Conservation (phyloP, 2,329 filamentous ascomycete species). For the Bipolaris sorokiniana region DNA sequence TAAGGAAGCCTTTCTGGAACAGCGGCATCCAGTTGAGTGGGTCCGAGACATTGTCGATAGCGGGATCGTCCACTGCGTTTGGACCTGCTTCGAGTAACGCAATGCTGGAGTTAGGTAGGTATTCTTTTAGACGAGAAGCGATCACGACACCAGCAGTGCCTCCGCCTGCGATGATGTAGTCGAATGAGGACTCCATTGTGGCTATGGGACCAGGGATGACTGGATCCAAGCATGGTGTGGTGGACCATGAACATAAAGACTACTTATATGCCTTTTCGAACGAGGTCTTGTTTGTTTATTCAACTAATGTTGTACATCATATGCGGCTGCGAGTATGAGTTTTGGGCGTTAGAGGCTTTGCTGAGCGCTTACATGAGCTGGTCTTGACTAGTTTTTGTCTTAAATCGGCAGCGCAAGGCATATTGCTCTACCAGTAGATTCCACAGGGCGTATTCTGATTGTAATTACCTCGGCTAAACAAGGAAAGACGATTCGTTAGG, state of each 20-base stretch:
- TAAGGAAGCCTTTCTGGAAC: constrained; percentile 14
- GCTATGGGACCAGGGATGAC: neutral
- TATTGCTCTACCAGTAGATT: too few relatives aligned
- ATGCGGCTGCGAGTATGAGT: neutral
- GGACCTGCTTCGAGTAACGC: constrained; percentile 26
- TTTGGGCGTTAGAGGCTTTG: neutral
- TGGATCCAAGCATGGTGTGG: neutral
- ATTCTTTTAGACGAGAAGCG: constrained; percentile 26
- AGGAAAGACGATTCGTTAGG: too few relatives aligned
- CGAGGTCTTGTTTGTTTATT: too few relatives aligned
- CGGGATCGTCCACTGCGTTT: constrained; percentile 12
- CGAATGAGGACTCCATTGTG: constrained; percentile 12
- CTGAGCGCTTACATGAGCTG: neutral
- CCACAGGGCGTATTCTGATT: too few relatives aligned
- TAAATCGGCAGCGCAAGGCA: too few relatives aligned
- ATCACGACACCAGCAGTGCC: constrained; percentile 33
- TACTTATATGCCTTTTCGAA: neutral
- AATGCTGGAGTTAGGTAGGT: constrained; percentile 10
- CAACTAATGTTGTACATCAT: neutral
- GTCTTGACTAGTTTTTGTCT: neutral
- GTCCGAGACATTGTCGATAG: constrained; percentile 18
- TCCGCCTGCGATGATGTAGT: constrained; percentile 36
- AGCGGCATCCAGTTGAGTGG: constrained; percentile 6
- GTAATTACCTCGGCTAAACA: too few relatives aligned
- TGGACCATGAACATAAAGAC: neutral